Evolutionary conservation across 2,329 filamentous ascomycete species (phyloP), one percentile per base, ranked within the genome.

Genomic region (Teratosphaeria zuluensis): DNA sequence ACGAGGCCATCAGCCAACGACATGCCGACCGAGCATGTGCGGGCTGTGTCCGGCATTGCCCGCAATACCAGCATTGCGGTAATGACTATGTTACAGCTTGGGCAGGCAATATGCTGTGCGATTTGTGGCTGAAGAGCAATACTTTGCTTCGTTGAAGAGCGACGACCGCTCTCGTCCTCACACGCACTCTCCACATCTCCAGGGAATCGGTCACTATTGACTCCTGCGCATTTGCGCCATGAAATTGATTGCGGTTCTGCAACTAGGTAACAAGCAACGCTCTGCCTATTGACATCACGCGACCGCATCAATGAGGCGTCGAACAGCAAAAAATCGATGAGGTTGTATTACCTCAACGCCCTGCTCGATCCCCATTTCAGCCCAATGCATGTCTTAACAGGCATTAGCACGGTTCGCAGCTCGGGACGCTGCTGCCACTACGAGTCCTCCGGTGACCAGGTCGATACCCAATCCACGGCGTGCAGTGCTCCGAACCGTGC

Each of bases 11-110:
- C 35, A 51, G 32, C 61, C 61, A 63, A 60, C 54, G 53, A 58
- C n/a, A 5, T 56, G n/a, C n/a, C 58, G 56, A 42, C 62, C 62
- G 62, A 63, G 56, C 54, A 63, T 62, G 54, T 63, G 60, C 62
- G 60, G 46, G 48, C 19, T 11, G 33, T 51, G 31, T 16, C 57
- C 32, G 35, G 16, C 30, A 24, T n/a, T 33, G 54, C 19, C 19
- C 42, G 32, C 16, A 7, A 51, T 58, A 16, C 35, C 51, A 24
- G 16, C 16, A 12, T 54, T 8, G 32, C n/a, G 55, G 48, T 52
- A 31, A 46, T 52, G 56, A 54, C 28, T 16, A 54, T 54, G 56
- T 21, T 31, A 58, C 51, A 48, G 32, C 55, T 53, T 28, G 21
- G 42, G 42, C 42, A 21, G 42, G 38, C 46, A n/a, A 32, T 32